These are phyloP conservation scores for Aspergillus flavus DNA, from an alignment of 2,329 filamentous ascomycete species.

Conservation along the genomic window DNA sequence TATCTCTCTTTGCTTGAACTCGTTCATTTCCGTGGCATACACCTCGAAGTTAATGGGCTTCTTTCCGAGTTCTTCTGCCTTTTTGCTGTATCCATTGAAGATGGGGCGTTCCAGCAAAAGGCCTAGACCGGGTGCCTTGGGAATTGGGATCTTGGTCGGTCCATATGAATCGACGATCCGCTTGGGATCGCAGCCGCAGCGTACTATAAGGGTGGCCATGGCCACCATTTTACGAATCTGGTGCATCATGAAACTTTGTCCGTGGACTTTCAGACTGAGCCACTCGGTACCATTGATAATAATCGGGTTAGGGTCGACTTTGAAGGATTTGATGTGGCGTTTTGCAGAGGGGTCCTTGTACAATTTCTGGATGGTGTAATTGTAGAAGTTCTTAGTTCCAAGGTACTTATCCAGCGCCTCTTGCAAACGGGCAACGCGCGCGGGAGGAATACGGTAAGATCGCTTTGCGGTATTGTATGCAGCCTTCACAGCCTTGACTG, in stretches of 20 bases:
- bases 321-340: constrained; percentile 89
- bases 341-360: constrained; percentile 81
- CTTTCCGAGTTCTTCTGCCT: constrained; percentile 59
- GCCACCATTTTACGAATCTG: constrained; percentile 99
- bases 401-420: constrained; percentile 72
- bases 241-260: constrained; percentile 99
- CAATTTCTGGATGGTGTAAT: constrained; percentile 92
- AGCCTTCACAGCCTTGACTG: constrained; percentile 73
- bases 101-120: constrained; percentile 87
- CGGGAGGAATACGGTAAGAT: constrained; percentile 75
- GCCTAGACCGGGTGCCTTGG: constrained; percentile 88
- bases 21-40: constrained; percentile 75
- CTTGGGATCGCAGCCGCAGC: constrained; percentile 74
- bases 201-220: constrained; percentile 81
- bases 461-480: constrained; percentile 83
- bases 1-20: constrained; percentile 90
- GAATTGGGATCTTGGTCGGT: constrained; percentile 75
- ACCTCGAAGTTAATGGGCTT: constrained; percentile 76
- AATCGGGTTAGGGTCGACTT: constrained; percentile 73
- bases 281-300: constrained; percentile 91
- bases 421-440: constrained; percentile 75
- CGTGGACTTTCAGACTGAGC: constrained; percentile 93
- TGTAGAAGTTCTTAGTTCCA: constrained; percentile 92
- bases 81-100: constrained; percentile 84
- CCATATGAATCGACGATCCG: constrained; percentile 76